phyloP scores from a whole-genome alignment of 768 basidiomycete genomes.

The Lentinula boryana region DNA sequence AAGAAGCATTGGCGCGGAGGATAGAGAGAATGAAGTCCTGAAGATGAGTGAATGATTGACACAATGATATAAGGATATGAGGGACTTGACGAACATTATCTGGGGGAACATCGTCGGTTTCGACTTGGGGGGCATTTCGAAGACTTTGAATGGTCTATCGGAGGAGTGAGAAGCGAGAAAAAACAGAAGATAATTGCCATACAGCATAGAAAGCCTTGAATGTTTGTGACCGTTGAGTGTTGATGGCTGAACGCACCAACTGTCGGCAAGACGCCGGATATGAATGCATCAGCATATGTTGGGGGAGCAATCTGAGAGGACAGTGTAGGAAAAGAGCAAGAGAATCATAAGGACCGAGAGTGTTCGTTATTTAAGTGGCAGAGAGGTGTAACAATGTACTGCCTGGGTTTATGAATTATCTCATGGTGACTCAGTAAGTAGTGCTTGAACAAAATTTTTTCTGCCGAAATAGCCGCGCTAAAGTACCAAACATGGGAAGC shows the following conservation, averaged over 20 bases:
- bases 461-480: neutral
- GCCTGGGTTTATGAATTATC: neutral
- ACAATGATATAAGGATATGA: neutral
- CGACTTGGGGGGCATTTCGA: slow-evolving; percentile 23
- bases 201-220: slow-evolving; percentile 56
- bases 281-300: slow-evolving; percentile 28
- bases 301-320: neutral
- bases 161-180: slow-evolving; percentile 11
- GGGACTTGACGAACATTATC: slow-evolving; percentile 41
- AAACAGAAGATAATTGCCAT: slow-evolving; percentile 15
- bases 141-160: slow-evolving; percentile 37
- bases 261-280: slow-evolving; percentile 25
- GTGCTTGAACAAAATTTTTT: neutral
- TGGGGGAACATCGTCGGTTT: slow-evolving; percentile 34
- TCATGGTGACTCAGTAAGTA: slow-evolving; percentile 1
- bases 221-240: slow-evolving; percentile 29
- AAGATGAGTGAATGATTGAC: slow-evolving; percentile 6
- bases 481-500: neutral
- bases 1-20: slow-evolving; percentile 85
- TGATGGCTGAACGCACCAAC: slow-evolving; percentile 26
- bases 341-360: neutral
- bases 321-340: neutral
- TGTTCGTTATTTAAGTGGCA: neutral
- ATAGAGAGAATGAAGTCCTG: slow-evolving; percentile 97
- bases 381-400: neutral